Conservation (phyloP, 352 stramenopile species). For the Pythium dissotocum region DNA sequence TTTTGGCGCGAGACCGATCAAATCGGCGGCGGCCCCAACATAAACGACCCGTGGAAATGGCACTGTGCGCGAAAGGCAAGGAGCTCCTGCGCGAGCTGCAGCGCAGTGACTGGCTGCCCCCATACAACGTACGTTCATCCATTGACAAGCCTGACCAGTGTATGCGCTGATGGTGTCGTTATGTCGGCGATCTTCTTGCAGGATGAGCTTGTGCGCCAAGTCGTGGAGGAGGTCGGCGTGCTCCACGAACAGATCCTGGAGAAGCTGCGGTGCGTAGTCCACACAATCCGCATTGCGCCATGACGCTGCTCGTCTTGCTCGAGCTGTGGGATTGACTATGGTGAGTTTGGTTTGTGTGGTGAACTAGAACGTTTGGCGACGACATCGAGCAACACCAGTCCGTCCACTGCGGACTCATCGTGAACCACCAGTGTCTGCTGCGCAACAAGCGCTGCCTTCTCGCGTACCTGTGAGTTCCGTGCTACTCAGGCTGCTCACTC, state of each 20-base stretch:
- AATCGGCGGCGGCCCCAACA: not conserved
- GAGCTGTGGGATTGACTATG: not conserved
- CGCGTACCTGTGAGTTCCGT: constrained; percentile 65
- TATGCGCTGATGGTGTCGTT: not conserved
- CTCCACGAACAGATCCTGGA: constrained; percentile 73
- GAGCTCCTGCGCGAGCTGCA: constrained; percentile 90
- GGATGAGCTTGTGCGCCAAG: constrained; percentile 82
- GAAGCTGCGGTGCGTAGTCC: constrained; percentile 56
- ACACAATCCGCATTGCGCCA: too few species aligned
- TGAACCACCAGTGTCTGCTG: constrained; percentile 88
- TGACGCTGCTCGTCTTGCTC: too few species aligned
- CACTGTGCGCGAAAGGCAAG: constrained; percentile 73
- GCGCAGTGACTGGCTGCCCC: constrained; percentile 90
- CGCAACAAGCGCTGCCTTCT: constrained; percentile 91
- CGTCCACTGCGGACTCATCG: constrained; percentile 78
- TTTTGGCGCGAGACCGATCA: constrained; percentile 26
- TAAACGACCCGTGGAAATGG: constrained; percentile 32
- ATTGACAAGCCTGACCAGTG: not conserved
- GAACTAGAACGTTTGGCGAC: constrained; percentile 55
- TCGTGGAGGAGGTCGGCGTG: constrained; percentile 70
- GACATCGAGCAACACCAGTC: constrained; percentile 60
- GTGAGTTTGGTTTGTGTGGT: not conserved
- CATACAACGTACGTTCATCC: constrained; percentile 81
- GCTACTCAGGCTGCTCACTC: constrained; percentile 5
- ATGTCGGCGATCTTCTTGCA: constrained; percentile 18